Base-by-base conservation (phyloP, 169 alveolate genomes). In the Neospora caninum region DNA sequence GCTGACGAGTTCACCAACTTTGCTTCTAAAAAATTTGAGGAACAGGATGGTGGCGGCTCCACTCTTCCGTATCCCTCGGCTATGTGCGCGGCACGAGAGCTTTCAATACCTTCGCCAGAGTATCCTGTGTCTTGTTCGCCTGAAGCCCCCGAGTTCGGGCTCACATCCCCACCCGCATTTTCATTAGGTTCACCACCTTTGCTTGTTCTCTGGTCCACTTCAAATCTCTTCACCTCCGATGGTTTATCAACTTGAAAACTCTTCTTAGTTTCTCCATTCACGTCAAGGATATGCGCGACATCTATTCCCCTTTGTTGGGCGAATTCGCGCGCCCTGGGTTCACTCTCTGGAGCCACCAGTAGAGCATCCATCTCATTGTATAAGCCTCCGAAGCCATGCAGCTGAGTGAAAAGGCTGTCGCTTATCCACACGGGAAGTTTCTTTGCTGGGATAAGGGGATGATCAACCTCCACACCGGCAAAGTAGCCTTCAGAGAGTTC, bases 281-380 rank as follows among this genome's bases (percentile, higher is more conserved):
- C 7, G 13, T 25, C 89, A 45, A 82, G 70, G 36, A 82, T 36
- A 42, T n/a, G 38, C 42, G 36, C 39, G 13, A 82, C 39, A 29
- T 25, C 0, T 29, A 82, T 25, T 31, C 89, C 89, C 22, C 25
- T n/a, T 45, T 18, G 42, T 20, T 42, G 34, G 0, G 89, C 89
- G 36, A 82, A 45, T 16, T 20, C 67, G 16, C 89, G 34, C 39
- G 67, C 54, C 6, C 34, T 20, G 7, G 38, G 6, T 42, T 82
- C 69, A 27, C 41, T 20, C 39, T 41, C 89, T 13, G 89, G 89
- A 13, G 38, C 58, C 38, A 45, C 89, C n/a, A 82, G 67, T 25
- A 82, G 38, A 42, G 89, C 89, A 41, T 82, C 89, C 18, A 39
- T 41, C 67, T 82, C 70, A 16, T 82, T 82, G 36, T n/a, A 82